Conservation (phyloP, 306 rosid genomes). For the Betula pendula region DNA sequence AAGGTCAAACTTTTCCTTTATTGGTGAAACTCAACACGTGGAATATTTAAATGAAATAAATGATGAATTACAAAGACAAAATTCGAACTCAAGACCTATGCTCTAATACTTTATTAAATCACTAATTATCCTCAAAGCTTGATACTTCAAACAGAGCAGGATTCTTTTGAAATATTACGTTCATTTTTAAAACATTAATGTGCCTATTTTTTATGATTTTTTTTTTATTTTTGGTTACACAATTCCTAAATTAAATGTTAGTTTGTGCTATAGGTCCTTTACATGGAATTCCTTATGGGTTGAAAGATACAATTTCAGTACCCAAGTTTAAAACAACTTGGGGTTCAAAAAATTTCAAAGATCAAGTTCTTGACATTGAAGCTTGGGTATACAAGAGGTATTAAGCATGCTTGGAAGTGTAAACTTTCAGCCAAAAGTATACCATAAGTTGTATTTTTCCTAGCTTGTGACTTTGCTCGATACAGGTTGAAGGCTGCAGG, state of each 20-base stretch:
- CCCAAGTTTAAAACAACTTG: constrained; percentile 78
- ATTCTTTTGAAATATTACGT: not conserved
- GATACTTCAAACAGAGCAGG: not conserved
- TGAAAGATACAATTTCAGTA: constrained; percentile 78
- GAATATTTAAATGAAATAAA: no score
- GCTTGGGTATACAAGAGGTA: constrained; percentile 82
- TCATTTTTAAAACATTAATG: not conserved
- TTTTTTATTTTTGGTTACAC: not conserved
- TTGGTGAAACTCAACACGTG: no score
- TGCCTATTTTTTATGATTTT: not conserved
- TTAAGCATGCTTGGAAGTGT: constrained; percentile 5
- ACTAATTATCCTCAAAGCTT: not conserved
- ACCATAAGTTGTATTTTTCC: constrained; percentile 9
- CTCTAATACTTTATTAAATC: no score
- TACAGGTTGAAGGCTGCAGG: constrained; percentile 61
- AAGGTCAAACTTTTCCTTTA: no score
- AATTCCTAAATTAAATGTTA: not conserved
- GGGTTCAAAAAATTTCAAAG: constrained; percentile 70
- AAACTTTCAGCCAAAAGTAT: constrained; percentile 12
- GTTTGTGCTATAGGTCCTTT: constrained; percentile 58
- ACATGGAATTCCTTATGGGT: constrained; percentile 83
- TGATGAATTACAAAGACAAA: no score
- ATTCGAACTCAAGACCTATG: no score
- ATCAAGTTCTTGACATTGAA: constrained; percentile 61
- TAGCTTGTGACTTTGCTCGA: constrained; percentile 13